Percentiles rank a stretch among this genome's conserved stretches.
These are phyloP conservation scores for Urostyla sp. DNA, from an alignment of 73 alveolate species.

Conservation along the genomic window DNA sequence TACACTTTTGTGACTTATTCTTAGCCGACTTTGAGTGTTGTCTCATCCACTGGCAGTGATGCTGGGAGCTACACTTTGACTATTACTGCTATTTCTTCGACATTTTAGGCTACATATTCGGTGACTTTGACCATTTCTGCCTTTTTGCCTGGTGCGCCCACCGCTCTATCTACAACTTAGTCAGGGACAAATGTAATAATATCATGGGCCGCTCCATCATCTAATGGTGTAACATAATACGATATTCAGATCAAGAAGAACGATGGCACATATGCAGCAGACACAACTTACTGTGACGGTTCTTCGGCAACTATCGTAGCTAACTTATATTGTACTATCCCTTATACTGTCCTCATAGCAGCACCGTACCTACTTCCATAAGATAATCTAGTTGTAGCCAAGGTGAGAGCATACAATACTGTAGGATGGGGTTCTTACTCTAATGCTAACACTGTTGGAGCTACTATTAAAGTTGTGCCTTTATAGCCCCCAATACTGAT, in stretches of 20 bases:
- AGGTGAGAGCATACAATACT: slow-evolving; percentile 39
- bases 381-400: background rate
- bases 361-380: slow-evolving; percentile 5
- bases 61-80: no score
- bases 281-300: slow-evolving; percentile 30
- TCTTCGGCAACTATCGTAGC: slow-evolving; percentile 6
- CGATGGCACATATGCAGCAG: background rate
- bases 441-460: slow-evolving; percentile 48
- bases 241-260: background rate
- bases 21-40: no score
- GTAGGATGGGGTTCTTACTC: slow-evolving; percentile 60
- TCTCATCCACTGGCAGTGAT: no score
- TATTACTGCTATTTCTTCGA: no score
- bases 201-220: slow-evolving; percentile 25
- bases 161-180: no score
- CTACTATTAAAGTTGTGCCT: slow-evolving; percentile 21
- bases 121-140: no score
- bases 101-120: no score
- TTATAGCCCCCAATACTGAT: no score
- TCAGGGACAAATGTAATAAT: slow-evolving; percentile 14
- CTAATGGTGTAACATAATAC: background rate
- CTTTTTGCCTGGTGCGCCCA: no score
- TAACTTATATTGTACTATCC: slow-evolving; percentile 32
- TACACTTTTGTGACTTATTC: no score
- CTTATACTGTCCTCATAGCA: slow-evolving; percentile 35